A percentile compares a stretch with the other conserved stretches of the same genome.
Conservation (phyloP, 2,329 filamentous ascomycete genomes). For the Byssothecium circinans region DNA sequence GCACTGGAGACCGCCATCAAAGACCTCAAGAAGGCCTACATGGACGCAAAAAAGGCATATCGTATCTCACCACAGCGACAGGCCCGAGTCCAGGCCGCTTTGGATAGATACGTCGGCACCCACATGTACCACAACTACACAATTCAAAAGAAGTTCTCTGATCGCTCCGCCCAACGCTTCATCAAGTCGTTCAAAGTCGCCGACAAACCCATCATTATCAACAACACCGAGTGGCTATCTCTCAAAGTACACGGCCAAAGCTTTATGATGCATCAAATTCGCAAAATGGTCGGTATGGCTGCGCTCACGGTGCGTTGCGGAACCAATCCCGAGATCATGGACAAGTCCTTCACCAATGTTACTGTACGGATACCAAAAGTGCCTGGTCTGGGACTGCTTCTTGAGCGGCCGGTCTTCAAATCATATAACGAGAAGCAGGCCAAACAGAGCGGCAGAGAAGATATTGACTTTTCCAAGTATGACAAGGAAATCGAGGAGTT, state of each 20-base stretch:
- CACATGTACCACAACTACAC: slow-evolving; percentile 98
- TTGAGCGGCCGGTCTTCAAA: slow-evolving; percentile 91
- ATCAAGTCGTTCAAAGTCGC: slow-evolving; percentile 86
- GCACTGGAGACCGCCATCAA: slow-evolving; percentile 50
- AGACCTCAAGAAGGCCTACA: slow-evolving; percentile 75
- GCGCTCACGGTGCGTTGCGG: slow-evolving; percentile 83
- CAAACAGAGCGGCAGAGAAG: slow-evolving; percentile 63
- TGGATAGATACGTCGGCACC: slow-evolving; percentile 79
- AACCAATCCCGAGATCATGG: slow-evolving; percentile 69
- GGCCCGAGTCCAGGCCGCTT: slow-evolving; percentile 71
- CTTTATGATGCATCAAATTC: slow-evolving; percentile 99
- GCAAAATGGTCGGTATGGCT: slow-evolving; percentile 97
- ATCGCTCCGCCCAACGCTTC: slow-evolving; percentile 82
- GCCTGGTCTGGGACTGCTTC: slow-evolving; percentile 80
- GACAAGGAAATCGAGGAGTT: slow-evolving; percentile 81
- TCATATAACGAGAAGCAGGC: slow-evolving; percentile 78
- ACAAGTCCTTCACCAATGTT: slow-evolving; percentile 69
- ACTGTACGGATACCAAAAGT: slow-evolving; percentile 92
- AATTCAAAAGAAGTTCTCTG: slow-evolving; percentile 77
- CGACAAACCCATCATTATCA: slow-evolving; percentile 71
- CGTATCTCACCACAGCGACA: slow-evolving; percentile 74
- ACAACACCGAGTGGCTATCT: slow-evolving; percentile 92
- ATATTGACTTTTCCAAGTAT: slow-evolving; percentile 77
- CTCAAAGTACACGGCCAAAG: slow-evolving; percentile 96
- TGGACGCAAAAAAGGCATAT: slow-evolving; percentile 80